A percentile compares a stretch with the other conserved stretches of the same genome.
These are phyloP conservation scores for Fusarium compactum DNA, from an alignment of 2,329 filamentous ascomycete species.

Conservation along the genomic window DNA sequence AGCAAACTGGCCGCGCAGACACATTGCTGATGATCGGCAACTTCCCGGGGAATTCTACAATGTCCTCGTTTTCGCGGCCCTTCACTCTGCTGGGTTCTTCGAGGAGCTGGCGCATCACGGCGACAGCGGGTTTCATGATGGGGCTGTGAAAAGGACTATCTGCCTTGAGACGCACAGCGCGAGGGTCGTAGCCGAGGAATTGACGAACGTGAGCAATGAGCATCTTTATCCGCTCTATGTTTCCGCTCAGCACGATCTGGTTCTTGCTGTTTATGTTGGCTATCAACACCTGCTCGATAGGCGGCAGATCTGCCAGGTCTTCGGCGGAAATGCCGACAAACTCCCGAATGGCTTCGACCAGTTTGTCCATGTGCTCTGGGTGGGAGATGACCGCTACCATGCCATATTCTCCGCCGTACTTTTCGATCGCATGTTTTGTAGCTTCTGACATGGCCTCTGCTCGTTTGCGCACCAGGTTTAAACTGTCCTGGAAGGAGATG, in stretches of 20 bases:
- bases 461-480: conserved; percentile 80
- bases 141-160: conserved; percentile 93
- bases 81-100: conserved; percentile 66
- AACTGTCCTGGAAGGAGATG: conserved; percentile 79
- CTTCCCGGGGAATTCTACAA: conserved; percentile 79
- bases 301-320: conserved; percentile 74
- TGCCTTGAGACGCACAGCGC: conserved; percentile 86
- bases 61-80: conserved; percentile 68
- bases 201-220: conserved; percentile 87
- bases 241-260: conserved; percentile 93
- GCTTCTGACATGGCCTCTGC: conserved; percentile 87
- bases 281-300: conserved; percentile 88
- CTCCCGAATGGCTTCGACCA: conserved; percentile 81
- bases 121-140: conserved; percentile 87
- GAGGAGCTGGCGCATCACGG: conserved; percentile 77
- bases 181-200: conserved; percentile 90
- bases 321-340: conserved; percentile 81
- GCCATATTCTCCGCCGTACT: conserved; percentile 84
- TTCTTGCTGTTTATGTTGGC: conserved; percentile 97
- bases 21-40: conserved; percentile 90
- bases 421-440: conserved; percentile 72
- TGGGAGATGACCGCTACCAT: conserved; percentile 96
- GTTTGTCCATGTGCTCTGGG: conserved; percentile 75
- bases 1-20: conserved; percentile 80
- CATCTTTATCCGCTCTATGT: conserved; percentile 82